These are phyloP conservation scores for Chenopodium berlandieri DNA, from an alignment of 148 eudicot species.

Conservation along the genomic window DNA sequence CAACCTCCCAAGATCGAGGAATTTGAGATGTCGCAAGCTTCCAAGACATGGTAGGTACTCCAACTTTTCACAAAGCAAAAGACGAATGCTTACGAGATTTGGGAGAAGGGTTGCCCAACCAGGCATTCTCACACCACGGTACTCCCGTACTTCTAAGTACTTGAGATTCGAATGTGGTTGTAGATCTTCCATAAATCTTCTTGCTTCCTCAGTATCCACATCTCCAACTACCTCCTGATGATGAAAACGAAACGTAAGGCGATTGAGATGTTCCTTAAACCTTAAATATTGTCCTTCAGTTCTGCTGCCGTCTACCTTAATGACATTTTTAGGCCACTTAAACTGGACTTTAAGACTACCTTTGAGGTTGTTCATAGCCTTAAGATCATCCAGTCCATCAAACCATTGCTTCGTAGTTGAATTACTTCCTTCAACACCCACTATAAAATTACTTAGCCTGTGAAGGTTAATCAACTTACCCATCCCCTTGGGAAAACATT, in stretches of 20 bases:
- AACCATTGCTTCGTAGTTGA: too few relatives aligned
- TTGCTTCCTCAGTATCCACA: background rate
- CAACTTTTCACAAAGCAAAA: background rate
- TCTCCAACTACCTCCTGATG: too few relatives aligned
- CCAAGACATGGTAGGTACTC: background rate
- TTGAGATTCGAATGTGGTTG: background rate
- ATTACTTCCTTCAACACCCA: background rate
- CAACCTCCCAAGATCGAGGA: background rate
- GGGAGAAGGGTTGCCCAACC: background rate
- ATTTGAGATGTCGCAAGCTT: background rate
- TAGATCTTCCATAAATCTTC: background rate
- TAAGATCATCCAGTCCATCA: conserved; percentile 1
- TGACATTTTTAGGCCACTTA: too few relatives aligned
- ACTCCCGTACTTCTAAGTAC: background rate
- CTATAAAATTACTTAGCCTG: background rate
- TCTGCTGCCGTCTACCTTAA: too few relatives aligned
- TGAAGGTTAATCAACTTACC: too few relatives aligned
- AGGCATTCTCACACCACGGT: background rate
- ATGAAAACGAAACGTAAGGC: too few relatives aligned
- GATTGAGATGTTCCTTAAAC: too few relatives aligned
- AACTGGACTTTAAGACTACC: background rate
- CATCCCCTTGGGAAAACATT: too few relatives aligned
- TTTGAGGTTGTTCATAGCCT: background rate
- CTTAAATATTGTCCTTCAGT: too few relatives aligned
- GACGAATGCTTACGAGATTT: background rate